Evolutionary conservation across 306 rosid species (phyloP).

Genomic region (Glycine tomentella): DNA sequence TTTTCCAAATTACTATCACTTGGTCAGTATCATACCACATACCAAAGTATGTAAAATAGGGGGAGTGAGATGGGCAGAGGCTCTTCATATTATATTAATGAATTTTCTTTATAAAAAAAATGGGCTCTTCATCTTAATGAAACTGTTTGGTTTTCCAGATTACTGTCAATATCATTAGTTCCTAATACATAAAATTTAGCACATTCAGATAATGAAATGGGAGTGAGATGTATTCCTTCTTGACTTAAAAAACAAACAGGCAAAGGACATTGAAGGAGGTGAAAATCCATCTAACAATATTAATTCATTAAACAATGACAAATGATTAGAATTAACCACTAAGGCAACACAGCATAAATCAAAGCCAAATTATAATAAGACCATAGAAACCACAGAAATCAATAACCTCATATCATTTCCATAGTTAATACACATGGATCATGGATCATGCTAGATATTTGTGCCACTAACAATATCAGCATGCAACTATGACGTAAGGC

Average conservation of each 20-base stretch:
- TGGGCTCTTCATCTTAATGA: background rate
- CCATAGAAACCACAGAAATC: too few relatives aligned
- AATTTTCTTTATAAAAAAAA: background rate
- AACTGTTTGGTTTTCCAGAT: background rate
- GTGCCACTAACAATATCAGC: background rate
- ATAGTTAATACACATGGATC: background rate
- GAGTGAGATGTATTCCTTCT: background rate
- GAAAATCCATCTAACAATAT: constrained; percentile 11
- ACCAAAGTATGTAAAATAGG: constrained; percentile 1
- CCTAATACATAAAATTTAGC: background rate
- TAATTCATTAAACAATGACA: constrained; percentile 4
- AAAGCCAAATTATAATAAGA: background rate
- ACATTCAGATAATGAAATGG: background rate
- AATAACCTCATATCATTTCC: background rate
- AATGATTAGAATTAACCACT: background rate
- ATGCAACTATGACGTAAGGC: background rate
- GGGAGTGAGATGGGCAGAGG: background rate
- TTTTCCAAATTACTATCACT: constrained; percentile 45
- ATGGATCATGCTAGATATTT: background rate
- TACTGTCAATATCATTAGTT: background rate
- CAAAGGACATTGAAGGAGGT: constrained; percentile 7
- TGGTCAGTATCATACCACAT: constrained; percentile 45
- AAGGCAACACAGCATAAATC: background rate
- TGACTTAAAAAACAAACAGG: background rate
- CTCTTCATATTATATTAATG: background rate